A percentile compares a stretch with the other conserved stretches of the same genome.
These are phyloP conservation scores for Wickerhamomyces canadensis DNA, from an alignment of 805 yeast genomes.

Conservation along the genomic window DNA sequence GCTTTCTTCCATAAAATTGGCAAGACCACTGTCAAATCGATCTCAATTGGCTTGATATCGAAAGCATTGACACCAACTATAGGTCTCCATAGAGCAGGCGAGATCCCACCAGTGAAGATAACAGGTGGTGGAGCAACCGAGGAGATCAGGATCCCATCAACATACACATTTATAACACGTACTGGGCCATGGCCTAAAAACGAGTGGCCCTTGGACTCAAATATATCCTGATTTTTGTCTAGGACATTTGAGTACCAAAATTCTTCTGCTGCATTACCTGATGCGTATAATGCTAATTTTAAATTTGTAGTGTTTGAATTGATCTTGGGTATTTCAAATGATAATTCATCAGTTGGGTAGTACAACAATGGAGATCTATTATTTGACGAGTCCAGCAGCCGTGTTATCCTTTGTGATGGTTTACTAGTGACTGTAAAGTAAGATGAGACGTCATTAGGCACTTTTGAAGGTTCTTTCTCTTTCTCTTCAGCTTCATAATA, in stretches of 20 bases:
- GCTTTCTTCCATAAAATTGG: slow-evolving; percentile 61
- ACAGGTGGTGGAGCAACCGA: slow-evolving; percentile 65
- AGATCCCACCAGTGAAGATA: slow-evolving; percentile 74
- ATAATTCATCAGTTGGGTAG: slow-evolving; percentile 36
- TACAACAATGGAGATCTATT: slow-evolving; percentile 39
- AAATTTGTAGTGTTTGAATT: slow-evolving; percentile 47
- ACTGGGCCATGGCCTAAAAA: slow-evolving; percentile 66
- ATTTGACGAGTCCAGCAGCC: slow-evolving; percentile 12
- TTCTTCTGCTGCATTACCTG: slow-evolving; percentile 79
- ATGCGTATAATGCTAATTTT: slow-evolving; percentile 51
- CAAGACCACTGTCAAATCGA: slow-evolving; percentile 65
- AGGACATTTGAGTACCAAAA: slow-evolving; percentile 70
- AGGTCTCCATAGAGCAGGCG: slow-evolving; percentile 79
- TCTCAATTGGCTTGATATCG: slow-evolving; percentile 63
- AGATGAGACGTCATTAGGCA: slow-evolving; percentile 9
- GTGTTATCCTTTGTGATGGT: slow-evolving; percentile 16
- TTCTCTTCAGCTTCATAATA: slow-evolving; percentile 36
- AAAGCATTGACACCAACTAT: slow-evolving; percentile 70
- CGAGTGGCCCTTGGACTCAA: slow-evolving; percentile 32
- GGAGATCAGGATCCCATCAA: slow-evolving; percentile 55
- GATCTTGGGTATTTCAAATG: slow-evolving; percentile 39
- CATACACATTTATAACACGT: slow-evolving; percentile 56
- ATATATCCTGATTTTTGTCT: slow-evolving; percentile 40
- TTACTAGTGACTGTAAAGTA: slow-evolving; percentile 16
- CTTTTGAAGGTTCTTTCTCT: slow-evolving; percentile 12